Base-by-base conservation (phyloP, 2,329 filamentous ascomycete species). In the Alternaria panax region DNA sequence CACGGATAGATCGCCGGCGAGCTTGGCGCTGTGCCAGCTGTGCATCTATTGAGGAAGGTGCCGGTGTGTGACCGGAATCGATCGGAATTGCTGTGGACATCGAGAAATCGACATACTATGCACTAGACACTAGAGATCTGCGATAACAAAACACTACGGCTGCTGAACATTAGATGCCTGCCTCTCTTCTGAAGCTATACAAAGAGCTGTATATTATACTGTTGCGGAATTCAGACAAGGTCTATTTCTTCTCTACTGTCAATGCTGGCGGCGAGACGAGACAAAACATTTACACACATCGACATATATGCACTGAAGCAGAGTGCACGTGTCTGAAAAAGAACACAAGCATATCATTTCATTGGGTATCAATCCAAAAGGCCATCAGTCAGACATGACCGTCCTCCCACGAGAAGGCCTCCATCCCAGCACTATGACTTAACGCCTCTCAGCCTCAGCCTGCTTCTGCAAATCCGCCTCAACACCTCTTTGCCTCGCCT, bases 381-480 rank as follows among this genome's bases (percentile, higher is more conserved):
- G 30, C 16, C 16, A 20, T 28, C 5, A 41, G 5, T 28, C 5
- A 41, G 5, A 16, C 43, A 32, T 40, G 14, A 11, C 18, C 16
- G 25, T 14, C 40, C 9, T 24, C 24, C 18, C 36, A 14, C 24
- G 24, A 5, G 7, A 4, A 32, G 7, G 18, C 18, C 18, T 6
- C 11, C 2, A 12, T 2, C 8, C 7, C 28, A 24, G 11, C 12
- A 2, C 14, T 28, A 1, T 5, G n/a, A 11, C 43, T 42, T 25
- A 57, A 20, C 42, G 8, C 51, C 24, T 50, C 5, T 58, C 56
- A 14, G 46, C 25, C 60, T 72, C 62, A 7, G 57, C 86, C 83
- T 91, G 83, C 86, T 92, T 93, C 79, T 90, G 81, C 57, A 96
- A 84, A 73, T 96, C 92, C 36, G 85, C 81, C 85, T 97, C 93